These are phyloP conservation scores for Coemansia sp. DNA, from an alignment of 192 early-diverging fungal species.

Conservation along the genomic window DNA sequence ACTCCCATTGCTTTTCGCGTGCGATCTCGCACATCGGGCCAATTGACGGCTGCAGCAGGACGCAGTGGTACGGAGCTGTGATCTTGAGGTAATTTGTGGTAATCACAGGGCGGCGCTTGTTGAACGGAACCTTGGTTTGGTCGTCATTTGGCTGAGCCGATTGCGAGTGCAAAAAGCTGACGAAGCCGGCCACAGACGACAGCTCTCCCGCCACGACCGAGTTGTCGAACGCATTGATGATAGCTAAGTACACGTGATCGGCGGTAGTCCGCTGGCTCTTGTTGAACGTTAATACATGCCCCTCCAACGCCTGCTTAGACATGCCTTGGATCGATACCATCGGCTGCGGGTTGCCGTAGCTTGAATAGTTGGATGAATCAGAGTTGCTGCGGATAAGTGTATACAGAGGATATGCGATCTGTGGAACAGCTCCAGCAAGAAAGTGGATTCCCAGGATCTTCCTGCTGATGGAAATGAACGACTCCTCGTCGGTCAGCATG, in stretches of 20 bases:
- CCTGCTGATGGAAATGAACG: slow-evolving; percentile 71
- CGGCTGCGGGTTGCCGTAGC: too few relatives aligned
- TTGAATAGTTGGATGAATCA: too few relatives aligned
- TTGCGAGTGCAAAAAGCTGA: not conserved
- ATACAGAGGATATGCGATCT: slow-evolving; percentile 54
- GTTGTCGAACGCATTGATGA: slow-evolving; percentile 21
- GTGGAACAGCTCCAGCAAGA: slow-evolving; percentile 79
- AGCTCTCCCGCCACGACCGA: slow-evolving; percentile 30
- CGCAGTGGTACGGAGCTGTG: slow-evolving; percentile 74
- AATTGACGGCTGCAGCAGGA: slow-evolving; percentile 5
- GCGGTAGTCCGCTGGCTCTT: not conserved
- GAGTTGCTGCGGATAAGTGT: too few relatives aligned
- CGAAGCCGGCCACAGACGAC: slow-evolving; percentile 10
- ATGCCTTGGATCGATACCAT: slow-evolving; percentile 33
- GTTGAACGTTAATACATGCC: slow-evolving; percentile 25
- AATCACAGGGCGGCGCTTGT: slow-evolving; percentile 78
- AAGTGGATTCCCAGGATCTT: slow-evolving; percentile 81
- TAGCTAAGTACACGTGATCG: slow-evolving; percentile 19
- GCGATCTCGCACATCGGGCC: not conserved
- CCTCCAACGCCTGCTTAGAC: not conserved
- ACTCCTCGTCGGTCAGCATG: slow-evolving; percentile 70
- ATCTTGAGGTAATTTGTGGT: slow-evolving; percentile 78
- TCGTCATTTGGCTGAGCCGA: slow-evolving; percentile 15
- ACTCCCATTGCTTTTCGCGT: slow-evolving; percentile 24
- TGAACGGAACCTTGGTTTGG: slow-evolving; percentile 74